Evolutionary conservation across 2,329 filamentous ascomycete genomes (phyloP), one percentile per base, ranked within the genome.

Genomic region (Septoria linicola): DNA sequence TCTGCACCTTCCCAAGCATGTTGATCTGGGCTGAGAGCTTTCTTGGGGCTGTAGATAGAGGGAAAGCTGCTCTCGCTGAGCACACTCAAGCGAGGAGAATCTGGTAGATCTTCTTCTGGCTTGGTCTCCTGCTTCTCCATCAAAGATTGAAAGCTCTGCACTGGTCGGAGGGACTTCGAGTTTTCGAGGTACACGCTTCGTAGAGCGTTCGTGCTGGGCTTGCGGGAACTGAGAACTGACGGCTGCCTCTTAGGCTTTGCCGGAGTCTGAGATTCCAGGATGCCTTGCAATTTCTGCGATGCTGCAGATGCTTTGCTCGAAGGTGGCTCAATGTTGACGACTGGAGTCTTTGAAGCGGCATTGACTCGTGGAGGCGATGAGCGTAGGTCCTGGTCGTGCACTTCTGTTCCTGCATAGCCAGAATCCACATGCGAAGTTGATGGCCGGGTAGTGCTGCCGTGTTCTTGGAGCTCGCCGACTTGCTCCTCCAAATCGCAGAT

Each of bases 401-500:
- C 60, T 41, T 68, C 66, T 4, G 66, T 67, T 11, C 64, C 65
- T 50, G 65, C 66, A 52, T 69, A 69, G 8, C 66, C 66, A 41
- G 66, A 67, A 49, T 69, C 66, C 14, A 64, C 63, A 20, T 67
- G 57, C 3, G 65, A 65, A 19, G 66, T 69, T 3, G 64, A 66
- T 11, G 66, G 66, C 31, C 66, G 57, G 5, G 65, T 64, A n/a
- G 57, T 55, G 49, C 47, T 64, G 16, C 49, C 45, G 13, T 57
- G 55, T 32, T 62, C 58, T 47, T 63, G 57, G 39, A 65, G 34
- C 16, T 62, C 58, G 19, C 61, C 52, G 7, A 68, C 53, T 32
- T 60, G 65, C 13, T 80, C 78, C 64, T 89, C 85, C 13, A 88
- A 70, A 19, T 74, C 73, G 43, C 85, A 79, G 57, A 89, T 89